Evolutionary conservation across 2,329 filamentous ascomycete genomes (phyloP).

Genomic region (Trichophyton benhamiae): DNA sequence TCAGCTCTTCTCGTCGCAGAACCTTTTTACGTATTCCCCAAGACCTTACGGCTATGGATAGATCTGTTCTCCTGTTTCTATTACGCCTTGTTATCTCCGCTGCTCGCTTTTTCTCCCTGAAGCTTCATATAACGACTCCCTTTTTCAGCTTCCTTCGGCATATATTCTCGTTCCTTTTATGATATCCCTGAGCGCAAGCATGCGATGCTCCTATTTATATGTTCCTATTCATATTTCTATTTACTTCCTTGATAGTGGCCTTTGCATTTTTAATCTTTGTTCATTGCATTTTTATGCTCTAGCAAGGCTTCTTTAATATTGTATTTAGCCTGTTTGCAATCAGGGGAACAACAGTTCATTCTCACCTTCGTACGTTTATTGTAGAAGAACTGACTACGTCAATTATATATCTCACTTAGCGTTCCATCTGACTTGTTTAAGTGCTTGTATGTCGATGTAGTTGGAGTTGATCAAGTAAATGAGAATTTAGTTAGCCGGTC

Average conservation of each 20-base stretch:
- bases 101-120: not conserved
- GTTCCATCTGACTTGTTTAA: too few relatives aligned
- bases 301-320: not conserved
- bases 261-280: not conserved
- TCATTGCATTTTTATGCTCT: not conserved
- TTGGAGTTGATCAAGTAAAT: too few relatives aligned
- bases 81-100: not conserved
- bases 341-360: not conserved
- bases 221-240: not conserved
- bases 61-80: not conserved
- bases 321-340: not conserved
- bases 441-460: too few relatives aligned
- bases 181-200: constrained; percentile 2
- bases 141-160: not conserved
- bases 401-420: too few relatives aligned
- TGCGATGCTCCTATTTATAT: not conserved
- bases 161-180: not conserved
- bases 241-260: not conserved
- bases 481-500: too few relatives aligned
- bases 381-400: too few relatives aligned
- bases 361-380: too few relatives aligned
- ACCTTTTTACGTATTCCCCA: not conserved
- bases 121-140: not conserved
- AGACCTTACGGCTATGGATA: not conserved
- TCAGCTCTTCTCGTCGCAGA: not conserved